Base-by-base conservation (phyloP, 2,329 filamentous ascomycete species). In the Fusarium proliferatum region DNA sequence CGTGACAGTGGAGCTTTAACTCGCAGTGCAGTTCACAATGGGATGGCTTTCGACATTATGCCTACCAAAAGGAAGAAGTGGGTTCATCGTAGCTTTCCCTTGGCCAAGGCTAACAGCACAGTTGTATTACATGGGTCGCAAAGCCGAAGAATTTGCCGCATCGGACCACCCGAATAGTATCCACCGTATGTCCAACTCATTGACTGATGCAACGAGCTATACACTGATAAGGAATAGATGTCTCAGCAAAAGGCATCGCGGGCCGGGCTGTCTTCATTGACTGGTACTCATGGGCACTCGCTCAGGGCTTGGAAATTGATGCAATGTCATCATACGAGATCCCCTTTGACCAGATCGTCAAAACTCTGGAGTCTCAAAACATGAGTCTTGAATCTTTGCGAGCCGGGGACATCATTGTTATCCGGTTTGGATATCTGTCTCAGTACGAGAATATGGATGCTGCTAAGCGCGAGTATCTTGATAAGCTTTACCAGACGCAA, bases 101-200 rank as follows among this genome's bases (percentile, higher is more conserved):
- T 0, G 11, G 9, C 6, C 33, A 21, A n/a, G 11, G 34, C 41
- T 16, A n/a, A 55, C 9, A 19, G 9, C 21, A 19, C 10, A 73
- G 77, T 28, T 77, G n/a, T 77, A 77, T 30, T 79, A 74, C 41
- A 79, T 76, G 72, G 76, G 77, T 0, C 75, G 72, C 30, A 72
- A 58, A 23, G 72, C 71, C 1, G 65, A 73, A 7, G 73, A 77
- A 3, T 78, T 78, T 45, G 64, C 65, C 1, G 57, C 51, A 1
- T 76, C 71, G 3, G 30, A 69, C 3, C 28, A 67, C 13, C 72
- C 72, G 3, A 76, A 78, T 19, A 72, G 76, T 4, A 69, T 79
- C n/a, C 73, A 79, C 10, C 69, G 75, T 79, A 62, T 10, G 64
- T 5, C 3, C 4, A 0, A 12, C 2, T 10, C 5, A 17, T 4